Conservation (phyloP, 1,284 basidiomycete genomes). For the Rhodotorula sp. region DNA sequence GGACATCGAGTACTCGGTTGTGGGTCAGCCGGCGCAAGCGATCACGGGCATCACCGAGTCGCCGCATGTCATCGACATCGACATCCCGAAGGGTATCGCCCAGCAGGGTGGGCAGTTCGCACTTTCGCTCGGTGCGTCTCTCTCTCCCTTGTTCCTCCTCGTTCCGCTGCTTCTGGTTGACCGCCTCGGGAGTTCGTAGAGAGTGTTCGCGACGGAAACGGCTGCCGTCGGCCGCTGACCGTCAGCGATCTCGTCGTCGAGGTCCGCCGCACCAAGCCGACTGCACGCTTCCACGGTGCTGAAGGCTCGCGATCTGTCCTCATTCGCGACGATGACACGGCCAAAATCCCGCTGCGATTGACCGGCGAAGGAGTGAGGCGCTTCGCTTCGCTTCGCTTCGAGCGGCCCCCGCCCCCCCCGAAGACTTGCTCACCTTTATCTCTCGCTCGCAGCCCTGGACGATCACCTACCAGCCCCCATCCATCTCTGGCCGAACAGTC, state of each 20-base stretch:
- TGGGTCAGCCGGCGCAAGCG: slow-evolving; percentile 57
- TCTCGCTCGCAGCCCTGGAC: slow-evolving; percentile 70
- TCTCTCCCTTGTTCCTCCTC: not conserved
- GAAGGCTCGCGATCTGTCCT: slow-evolving; percentile 53
- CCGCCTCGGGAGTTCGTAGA: slow-evolving; percentile 1
- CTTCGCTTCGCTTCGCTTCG: slow-evolving; percentile 22
- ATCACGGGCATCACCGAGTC: slow-evolving; percentile 43
- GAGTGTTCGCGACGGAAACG: slow-evolving; percentile 64
- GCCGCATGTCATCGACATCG: slow-evolving; percentile 45
- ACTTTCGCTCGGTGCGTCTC: slow-evolving; percentile 50
- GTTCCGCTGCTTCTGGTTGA: not conserved
- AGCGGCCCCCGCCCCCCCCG: too few relatives aligned
- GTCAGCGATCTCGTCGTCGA: slow-evolving; percentile 75
- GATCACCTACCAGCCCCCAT: slow-evolving; percentile 63
- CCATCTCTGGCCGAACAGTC: not conserved
- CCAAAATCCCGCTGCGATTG: slow-evolving; percentile 71
- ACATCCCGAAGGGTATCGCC: slow-evolving; percentile 55
- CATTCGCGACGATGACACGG: slow-evolving; percentile 72
- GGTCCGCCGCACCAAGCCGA: slow-evolving; percentile 83
- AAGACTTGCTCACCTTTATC: too few relatives aligned
- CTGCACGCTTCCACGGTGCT: slow-evolving; percentile 74
- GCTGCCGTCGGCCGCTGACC: slow-evolving; percentile 75
- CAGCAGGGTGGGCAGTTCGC: slow-evolving; percentile 74
- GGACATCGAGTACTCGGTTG: slow-evolving; percentile 74
- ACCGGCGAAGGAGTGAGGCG: slow-evolving; percentile 76